These are phyloP conservation scores for Ophiocordyceps camponoti-leonardi DNA, from an alignment of 2,329 filamentous ascomycete species.

Conservation along the genomic window DNA sequence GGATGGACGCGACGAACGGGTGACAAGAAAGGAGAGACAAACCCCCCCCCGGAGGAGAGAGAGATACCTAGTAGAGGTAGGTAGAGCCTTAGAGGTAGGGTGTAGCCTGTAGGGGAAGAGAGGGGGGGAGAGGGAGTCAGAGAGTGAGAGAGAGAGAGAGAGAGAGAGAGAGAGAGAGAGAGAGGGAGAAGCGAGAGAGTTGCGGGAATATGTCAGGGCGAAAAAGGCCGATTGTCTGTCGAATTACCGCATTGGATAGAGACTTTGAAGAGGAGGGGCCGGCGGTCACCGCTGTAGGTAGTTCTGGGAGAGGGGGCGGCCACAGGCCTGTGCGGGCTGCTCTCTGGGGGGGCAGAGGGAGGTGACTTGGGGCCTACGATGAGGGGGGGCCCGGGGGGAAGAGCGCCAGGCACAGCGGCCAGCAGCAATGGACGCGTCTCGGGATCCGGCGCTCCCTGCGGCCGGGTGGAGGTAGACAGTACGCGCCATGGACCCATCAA, in stretches of 20 bases:
- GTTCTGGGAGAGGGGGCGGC: too few species aligned
- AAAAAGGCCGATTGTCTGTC: not conserved
- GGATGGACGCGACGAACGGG: not conserved
- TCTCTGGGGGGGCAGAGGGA: not conserved
- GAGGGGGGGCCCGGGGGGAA: too few species aligned
- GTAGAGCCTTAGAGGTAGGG: too few species aligned
- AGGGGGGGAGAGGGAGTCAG: not conserved
- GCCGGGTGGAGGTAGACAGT: not conserved
- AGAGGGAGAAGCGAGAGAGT: not conserved
- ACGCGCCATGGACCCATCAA: not conserved
- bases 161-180: not conserved
- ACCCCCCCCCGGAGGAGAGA: not conserved
- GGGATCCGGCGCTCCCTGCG: not conserved
- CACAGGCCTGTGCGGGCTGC: not conserved
- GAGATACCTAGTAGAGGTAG: not conserved
- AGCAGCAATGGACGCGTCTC: not conserved
- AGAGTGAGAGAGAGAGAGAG: not conserved
- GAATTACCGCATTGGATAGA: conserved; percentile 1
- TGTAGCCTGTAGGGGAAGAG: too few species aligned
- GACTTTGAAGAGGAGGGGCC: not conserved
- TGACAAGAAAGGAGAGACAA: not conserved
- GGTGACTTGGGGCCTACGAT: too few species aligned
- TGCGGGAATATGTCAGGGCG: conserved; percentile 2
- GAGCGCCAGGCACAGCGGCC: not conserved
- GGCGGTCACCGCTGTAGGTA: not conserved